A percentile compares a stretch with the other conserved stretches of the same genome.
Evolutionary conservation across 78 protist species (phyloP).

Genomic region (Cyanophora paradoxa): DNA sequence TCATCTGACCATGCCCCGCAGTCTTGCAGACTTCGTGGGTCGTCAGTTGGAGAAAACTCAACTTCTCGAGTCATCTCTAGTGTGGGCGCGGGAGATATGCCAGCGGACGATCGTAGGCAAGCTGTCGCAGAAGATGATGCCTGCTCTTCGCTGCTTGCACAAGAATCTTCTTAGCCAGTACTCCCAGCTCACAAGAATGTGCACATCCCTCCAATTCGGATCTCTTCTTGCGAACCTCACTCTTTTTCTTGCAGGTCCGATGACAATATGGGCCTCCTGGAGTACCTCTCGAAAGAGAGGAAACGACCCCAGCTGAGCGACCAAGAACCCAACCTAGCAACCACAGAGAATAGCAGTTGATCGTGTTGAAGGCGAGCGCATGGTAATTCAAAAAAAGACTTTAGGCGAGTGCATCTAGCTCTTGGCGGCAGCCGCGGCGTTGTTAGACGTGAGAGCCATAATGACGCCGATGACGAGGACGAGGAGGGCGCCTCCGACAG

Average conservation of each 20-base stretch:
- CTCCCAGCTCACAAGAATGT: constrained; percentile 1
- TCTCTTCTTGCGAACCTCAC: background rate
- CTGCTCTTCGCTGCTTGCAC: background rate
- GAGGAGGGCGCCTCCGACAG: no score
- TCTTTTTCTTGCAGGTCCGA: background rate
- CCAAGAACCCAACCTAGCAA: no score
- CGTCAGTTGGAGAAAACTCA: constrained; percentile 25
- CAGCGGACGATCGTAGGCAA: constrained; percentile 46
- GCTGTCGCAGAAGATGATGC: background rate
- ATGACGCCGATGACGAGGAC: no score
- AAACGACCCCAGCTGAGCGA: no score
- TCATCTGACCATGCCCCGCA: no score
- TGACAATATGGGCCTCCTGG: constrained; percentile 3
- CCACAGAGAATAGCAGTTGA: no score
- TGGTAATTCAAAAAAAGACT: no score
- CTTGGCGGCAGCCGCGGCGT: no score
- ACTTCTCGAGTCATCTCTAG: constrained; percentile 57
- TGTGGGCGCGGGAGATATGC: constrained; percentile 42
- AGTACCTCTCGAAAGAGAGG: no score
- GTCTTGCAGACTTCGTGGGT: constrained; percentile 43
- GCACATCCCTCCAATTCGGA: background rate
- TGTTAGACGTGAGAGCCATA: no score
- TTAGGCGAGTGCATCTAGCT: no score
- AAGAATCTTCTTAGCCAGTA: constrained; percentile 4
- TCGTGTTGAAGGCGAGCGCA: no score